These are phyloP conservation scores for Violaceomyces palustris DNA, from an alignment of 1,284 basidiomycete genomes.

Conservation along the genomic window DNA sequence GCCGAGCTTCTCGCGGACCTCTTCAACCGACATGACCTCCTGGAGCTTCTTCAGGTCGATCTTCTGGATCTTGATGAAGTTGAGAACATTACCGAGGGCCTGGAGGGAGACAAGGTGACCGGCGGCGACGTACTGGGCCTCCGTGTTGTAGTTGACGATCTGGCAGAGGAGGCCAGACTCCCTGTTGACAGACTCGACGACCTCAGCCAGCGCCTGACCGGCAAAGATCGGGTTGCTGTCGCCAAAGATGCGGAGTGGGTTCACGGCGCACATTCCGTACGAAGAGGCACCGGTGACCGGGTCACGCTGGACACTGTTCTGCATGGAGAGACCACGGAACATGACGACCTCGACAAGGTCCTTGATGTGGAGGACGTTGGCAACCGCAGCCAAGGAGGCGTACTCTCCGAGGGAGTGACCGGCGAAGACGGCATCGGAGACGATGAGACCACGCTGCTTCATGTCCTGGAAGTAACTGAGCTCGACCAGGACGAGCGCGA, in stretches of 20 bases:
- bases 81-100: slow-evolving; percentile 89
- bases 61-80: slow-evolving; percentile 94
- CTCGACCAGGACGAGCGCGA: slow-evolving; percentile 87
- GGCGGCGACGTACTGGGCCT: slow-evolving; percentile 73
- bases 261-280: slow-evolving; percentile 98
- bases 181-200: slow-evolving; percentile 64
- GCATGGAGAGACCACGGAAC: slow-evolving; percentile 98
- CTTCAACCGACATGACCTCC: slow-evolving; percentile 74
- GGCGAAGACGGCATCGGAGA: slow-evolving; percentile 83
- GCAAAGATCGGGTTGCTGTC: slow-evolving; percentile 61
- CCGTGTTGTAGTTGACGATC: slow-evolving; percentile 82
- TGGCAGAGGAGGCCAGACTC: slow-evolving; percentile 77
- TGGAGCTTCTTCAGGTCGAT: slow-evolving; percentile 88
- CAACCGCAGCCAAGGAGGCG: slow-evolving; percentile 92
- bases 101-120: slow-evolving; percentile 90
- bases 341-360: slow-evolving; percentile 97
- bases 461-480: slow-evolving; percentile 97
- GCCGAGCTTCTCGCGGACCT: slow-evolving; percentile 83
- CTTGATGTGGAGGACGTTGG: slow-evolving; percentile 88
- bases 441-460: slow-evolving; percentile 90
- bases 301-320: slow-evolving; percentile 35
- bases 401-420: slow-evolving; percentile 98
- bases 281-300: slow-evolving; percentile 32
- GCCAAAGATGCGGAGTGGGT: slow-evolving; percentile 78
- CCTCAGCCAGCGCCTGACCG: slow-evolving; percentile 79